Base-by-base conservation (phyloP, 768 basidiomycete species). In the Pleurotus eryngii region DNA sequence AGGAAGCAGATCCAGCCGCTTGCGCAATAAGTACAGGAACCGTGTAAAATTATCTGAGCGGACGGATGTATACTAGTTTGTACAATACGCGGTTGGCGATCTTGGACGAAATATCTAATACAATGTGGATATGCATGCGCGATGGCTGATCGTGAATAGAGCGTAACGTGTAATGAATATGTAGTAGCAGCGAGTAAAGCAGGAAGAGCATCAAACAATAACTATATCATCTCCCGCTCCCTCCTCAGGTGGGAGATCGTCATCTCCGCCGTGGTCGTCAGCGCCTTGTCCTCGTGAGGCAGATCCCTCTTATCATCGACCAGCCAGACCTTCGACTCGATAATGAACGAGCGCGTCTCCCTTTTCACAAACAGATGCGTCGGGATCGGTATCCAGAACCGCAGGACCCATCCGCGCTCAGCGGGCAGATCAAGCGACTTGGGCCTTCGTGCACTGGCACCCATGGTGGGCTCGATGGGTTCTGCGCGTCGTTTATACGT, bases 331-430 rank as follows among this genome's bases (percentile, higher is more conserved):
- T 63, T 63, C 12, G 73, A 71, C 3, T 66, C 63, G 17, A 82
- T 56, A 37, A 64, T 64, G 62, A 83, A 82, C 45, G 68, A 63
- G 15, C 77, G 68, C 46, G 77, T 77, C 59, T 81, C 81, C 53
- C 70, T 68, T 67, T 75, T 77, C 22, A 70, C 66, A 58, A 83
- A 82, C 20, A 83, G 58, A n/a, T 65, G 59, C 5, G 76, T 70
- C 5, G 81, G 80, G 26, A 83, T 67, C 0, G 82, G 82, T 7
- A 81, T 69, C 71, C 74, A 80, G 59, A 76, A 72, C 43, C 73
- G 69, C 59, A 75, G 61, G 55, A 62, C 69, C 72, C 72, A 76
- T 2, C 73, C 73, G 11, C 66, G 38, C 4, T 53, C 39, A 5
- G 37, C 37, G 0, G 38, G 35, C 51, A 40, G 18, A 6, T 15